Evolutionary conservation across 805 yeast species (phyloP).

Genomic region (Candida sonorensis): DNA sequence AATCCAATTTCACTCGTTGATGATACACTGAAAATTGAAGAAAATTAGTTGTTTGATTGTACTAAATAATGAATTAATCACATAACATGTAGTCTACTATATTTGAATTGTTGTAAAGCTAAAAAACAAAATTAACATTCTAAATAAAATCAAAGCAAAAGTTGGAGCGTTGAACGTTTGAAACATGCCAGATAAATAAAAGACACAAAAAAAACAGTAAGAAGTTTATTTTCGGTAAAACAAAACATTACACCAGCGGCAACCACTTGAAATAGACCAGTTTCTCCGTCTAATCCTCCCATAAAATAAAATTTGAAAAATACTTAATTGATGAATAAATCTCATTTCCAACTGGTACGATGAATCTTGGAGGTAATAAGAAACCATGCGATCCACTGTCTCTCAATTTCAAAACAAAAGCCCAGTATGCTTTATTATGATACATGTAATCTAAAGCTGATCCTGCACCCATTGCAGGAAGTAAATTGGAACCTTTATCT

Average conservation of each 20-base stretch:
- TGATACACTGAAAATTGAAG: too few relatives aligned
- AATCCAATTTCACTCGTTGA: slow-evolving; percentile 14
- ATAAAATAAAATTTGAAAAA: slow-evolving; percentile 49
- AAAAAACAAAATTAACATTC: too few relatives aligned
- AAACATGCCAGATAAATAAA: too few relatives aligned
- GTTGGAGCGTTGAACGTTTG: too few relatives aligned
- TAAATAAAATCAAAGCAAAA: too few relatives aligned
- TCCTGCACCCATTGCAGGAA: slow-evolving; percentile 75
- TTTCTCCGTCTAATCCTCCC: slow-evolving; percentile 13
- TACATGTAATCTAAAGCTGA: slow-evolving; percentile 80
- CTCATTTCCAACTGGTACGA: slow-evolving; percentile 73
- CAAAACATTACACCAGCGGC: too few relatives aligned
- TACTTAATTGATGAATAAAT: slow-evolving; percentile 60
- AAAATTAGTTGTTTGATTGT: neutral
- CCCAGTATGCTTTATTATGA: slow-evolving; percentile 76
- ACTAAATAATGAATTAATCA: too few relatives aligned
- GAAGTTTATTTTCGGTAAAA: too few relatives aligned
- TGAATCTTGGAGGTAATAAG: slow-evolving; percentile 61
- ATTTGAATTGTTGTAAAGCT: too few relatives aligned
- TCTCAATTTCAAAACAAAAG: slow-evolving; percentile 73
- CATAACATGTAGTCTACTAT: too few relatives aligned
- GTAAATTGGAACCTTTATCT: slow-evolving; percentile 66
- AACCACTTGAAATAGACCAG: too few relatives aligned
- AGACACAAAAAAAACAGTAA: too few relatives aligned
- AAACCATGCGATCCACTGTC: slow-evolving; percentile 84